These are phyloP conservation scores for Phytopythium ostracodes DNA, from an alignment of 352 stramenopile genomes.

Conservation along the genomic window DNA sequence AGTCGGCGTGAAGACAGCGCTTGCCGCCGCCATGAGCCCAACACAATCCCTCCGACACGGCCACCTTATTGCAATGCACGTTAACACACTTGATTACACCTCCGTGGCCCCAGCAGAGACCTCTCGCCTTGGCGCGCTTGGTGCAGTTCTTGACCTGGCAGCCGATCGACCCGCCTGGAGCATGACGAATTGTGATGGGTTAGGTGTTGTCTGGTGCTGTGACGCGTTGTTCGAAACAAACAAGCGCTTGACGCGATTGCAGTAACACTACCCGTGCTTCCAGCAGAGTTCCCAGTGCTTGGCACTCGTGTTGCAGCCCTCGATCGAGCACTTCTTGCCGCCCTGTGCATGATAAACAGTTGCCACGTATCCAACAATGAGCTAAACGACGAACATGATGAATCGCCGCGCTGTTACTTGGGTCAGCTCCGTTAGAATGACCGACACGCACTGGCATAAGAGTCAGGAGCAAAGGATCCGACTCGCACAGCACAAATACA, in stretches of 20 bases:
- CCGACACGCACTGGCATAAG: too few species aligned
- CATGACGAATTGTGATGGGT: not conserved
- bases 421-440: too few species aligned
- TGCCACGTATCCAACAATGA: too few species aligned
- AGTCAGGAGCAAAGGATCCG: too few species aligned
- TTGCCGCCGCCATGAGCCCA: slow-evolving; percentile 54
- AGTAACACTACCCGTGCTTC: slow-evolving; percentile 31
- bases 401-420: too few species aligned
- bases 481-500: too few species aligned
- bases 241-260: not conserved
- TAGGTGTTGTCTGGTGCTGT: too few species aligned
- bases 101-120: slow-evolving; percentile 42
- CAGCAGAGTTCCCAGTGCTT: slow-evolving; percentile 45
- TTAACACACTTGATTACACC: slow-evolving; percentile 31
- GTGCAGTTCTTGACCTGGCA: slow-evolving; percentile 12
- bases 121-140: slow-evolving; percentile 32
- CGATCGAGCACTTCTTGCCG: slow-evolving; percentile 38
- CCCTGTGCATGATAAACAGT: too few species aligned
- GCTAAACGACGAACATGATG: too few species aligned
- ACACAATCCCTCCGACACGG: slow-evolving; percentile 42
- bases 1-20: slow-evolving; percentile 28
- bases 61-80: slow-evolving; percentile 25
- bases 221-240: too few species aligned
- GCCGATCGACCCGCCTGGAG: not conserved
- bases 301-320: slow-evolving; percentile 35